phyloP scores from a whole-genome alignment of 441 rosid species.

The Erysimum pusillum region DNA sequence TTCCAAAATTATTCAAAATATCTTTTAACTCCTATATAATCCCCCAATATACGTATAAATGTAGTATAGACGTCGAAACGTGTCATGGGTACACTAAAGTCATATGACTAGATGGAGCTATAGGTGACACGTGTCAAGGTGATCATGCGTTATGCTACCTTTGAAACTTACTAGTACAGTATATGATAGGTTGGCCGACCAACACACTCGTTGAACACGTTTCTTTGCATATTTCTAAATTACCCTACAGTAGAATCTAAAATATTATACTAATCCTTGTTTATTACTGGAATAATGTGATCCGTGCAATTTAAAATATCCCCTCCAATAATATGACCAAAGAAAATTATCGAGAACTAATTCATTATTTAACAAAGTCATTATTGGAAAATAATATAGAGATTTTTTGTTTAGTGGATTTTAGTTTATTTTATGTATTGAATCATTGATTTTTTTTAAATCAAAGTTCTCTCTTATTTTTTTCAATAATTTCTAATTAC shows the following conservation, averaged over 20 bases:
- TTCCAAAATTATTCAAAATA: background rate
- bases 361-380: background rate
- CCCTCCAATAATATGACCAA: background rate
- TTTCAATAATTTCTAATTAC: background rate
- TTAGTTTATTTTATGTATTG: background rate
- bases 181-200: conserved; percentile 19
- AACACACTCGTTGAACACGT: conserved; percentile 36
- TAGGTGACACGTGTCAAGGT: conserved; percentile 37
- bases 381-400: background rate
- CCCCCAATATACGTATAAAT: background rate
- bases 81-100: conserved; percentile 12
- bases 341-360: background rate
- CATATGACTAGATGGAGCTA: conserved; percentile 13
- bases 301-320: background rate
- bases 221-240: conserved; percentile 15
- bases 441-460: background rate
- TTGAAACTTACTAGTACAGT: conserved; percentile 24
- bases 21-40: background rate
- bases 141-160: conserved; percentile 30
- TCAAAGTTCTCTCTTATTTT: no score
- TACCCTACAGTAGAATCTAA: background rate
- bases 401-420: background rate
- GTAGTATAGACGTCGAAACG: conserved; percentile 15
- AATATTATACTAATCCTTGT: no score
- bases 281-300: no score